Evolutionary conservation across 352 stramenopile species (phyloP).

Genomic region (Phytopythium chamaehyphon): DNA sequence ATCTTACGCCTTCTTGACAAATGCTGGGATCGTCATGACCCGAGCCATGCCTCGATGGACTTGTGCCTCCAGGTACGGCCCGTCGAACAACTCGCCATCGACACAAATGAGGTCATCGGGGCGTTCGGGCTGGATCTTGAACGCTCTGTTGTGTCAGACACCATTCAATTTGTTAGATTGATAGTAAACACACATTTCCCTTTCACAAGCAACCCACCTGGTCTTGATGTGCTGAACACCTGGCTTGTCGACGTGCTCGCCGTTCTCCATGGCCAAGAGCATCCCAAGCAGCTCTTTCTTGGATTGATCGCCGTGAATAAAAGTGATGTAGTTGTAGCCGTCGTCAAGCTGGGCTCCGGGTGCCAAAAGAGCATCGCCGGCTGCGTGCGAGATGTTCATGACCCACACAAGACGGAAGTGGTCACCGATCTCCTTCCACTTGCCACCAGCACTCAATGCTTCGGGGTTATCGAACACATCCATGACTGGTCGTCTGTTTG

Average conservation of each 20-base stretch:
- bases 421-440: constrained; percentile 45
- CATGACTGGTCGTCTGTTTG: constrained; percentile 25
- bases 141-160: constrained; percentile 25
- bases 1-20: neutral
- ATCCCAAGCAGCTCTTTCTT: constrained; percentile 38
- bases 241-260: constrained; percentile 39
- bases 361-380: constrained; percentile 42
- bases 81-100: constrained; percentile 51
- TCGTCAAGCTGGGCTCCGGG: constrained; percentile 48
- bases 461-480: constrained; percentile 32
- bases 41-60: constrained; percentile 56
- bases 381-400: constrained; percentile 59
- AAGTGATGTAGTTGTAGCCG: constrained; percentile 59
- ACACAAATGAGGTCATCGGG: constrained; percentile 47
- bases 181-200: neutral
- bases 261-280: constrained; percentile 47
- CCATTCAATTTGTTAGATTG: neutral
- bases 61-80: constrained; percentile 41
- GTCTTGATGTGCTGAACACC: constrained; percentile 42
- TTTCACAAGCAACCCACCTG: constrained; percentile 10
- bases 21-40: constrained; percentile 29
- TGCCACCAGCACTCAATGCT: constrained; percentile 6
- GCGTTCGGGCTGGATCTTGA: constrained; percentile 38
- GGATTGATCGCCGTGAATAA: constrained; percentile 33
- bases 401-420: constrained; percentile 59